phyloP scores from a whole-genome alignment of 106 monocot genomes.

The Dendrobium nobile region DNA sequence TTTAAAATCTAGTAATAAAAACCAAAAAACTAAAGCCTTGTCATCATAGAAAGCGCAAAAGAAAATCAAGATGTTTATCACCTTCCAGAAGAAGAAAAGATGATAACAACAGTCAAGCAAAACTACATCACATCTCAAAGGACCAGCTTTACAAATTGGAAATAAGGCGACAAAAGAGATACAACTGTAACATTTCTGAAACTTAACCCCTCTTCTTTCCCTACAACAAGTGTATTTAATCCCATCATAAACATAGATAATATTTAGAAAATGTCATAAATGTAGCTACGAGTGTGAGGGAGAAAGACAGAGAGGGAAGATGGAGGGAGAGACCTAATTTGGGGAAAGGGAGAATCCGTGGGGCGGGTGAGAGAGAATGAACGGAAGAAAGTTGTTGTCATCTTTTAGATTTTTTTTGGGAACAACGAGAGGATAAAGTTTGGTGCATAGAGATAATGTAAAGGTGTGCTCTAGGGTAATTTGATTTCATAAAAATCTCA shows the following conservation, averaged over 20 bases:
- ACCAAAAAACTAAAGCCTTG: neutral
- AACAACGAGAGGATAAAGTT: too few species aligned
- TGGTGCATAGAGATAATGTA: too few species aligned
- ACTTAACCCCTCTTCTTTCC: neutral
- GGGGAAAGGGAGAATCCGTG: neutral
- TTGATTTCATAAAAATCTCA: too few species aligned
- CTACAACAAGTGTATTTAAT: neutral
- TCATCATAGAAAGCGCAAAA: neutral
- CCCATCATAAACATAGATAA: neutral
- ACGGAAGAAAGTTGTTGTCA: neutral
- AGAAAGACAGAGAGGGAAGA: neutral
- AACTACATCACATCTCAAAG: slow-evolving; percentile 39
- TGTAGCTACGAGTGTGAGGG: neutral
- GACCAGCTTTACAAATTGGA: neutral
- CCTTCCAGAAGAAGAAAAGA: slow-evolving; percentile 38
- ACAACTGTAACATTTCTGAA: neutral
- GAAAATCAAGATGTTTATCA: too few species aligned
- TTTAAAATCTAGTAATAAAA: neutral
- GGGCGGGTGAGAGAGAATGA: neutral
- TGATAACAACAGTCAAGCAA: slow-evolving; percentile 28
- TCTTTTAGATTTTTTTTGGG: too few species aligned
- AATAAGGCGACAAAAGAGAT: slow-evolving; percentile 6
- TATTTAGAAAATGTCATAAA: neutral
- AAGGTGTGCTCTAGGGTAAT: too few species aligned
- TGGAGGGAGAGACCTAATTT: neutral